Conservation (phyloP, 2,329 filamentous ascomycete species). For the Microsporum audouinii region DNA sequence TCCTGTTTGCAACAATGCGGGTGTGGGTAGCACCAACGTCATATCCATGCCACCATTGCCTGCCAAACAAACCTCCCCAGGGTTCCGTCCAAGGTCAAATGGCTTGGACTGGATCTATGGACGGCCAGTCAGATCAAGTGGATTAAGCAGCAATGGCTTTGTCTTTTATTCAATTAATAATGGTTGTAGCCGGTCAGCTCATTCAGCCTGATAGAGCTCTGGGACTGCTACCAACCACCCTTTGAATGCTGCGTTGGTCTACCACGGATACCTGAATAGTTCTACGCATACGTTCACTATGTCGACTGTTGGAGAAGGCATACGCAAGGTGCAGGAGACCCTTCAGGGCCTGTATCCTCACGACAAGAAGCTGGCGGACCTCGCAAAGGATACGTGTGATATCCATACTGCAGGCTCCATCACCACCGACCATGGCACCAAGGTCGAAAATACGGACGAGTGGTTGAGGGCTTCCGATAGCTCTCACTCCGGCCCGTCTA, state of each 20-base stretch:
- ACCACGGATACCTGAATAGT: not conserved
- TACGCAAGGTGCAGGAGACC: conserved; percentile 23
- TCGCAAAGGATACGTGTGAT: conserved; percentile 49
- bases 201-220: too few species aligned
- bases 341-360: conserved; percentile 13
- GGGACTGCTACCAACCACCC: not conserved
- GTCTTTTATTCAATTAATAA: not conserved
- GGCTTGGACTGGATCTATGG: not conserved
- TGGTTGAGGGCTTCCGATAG: conserved; percentile 58
- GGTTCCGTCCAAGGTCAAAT: not conserved
- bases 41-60: not conserved
- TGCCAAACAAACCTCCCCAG: not conserved
- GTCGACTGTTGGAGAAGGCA: conserved; percentile 11
- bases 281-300: not conserved
- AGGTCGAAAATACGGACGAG: conserved; percentile 61
- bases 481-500: conserved; percentile 52
- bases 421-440: conserved; percentile 68
- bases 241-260: not conserved
- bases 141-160: not conserved
- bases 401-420: conserved; percentile 48
- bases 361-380: conserved; percentile 49
- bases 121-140: not conserved
- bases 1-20: not conserved
- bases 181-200: not conserved
- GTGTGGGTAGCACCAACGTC: not conserved